Evolutionary conservation across 2,329 filamentous ascomycete genomes (phyloP).

Genomic region (Colletotrichum tropicale): DNA sequence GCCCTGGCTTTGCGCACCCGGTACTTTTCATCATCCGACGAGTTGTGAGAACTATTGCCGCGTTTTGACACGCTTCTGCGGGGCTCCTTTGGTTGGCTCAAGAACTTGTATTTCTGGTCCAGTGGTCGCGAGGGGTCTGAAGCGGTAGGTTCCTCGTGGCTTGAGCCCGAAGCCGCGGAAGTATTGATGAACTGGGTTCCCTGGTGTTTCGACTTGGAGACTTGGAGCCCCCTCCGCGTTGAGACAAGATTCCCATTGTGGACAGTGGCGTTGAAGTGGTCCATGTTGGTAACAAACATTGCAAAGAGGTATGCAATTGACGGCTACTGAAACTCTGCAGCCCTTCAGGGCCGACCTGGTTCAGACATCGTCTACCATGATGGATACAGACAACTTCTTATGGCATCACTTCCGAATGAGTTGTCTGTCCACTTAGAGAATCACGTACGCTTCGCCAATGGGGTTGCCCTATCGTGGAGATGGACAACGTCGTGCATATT

Average conservation of each 20-base stretch:
- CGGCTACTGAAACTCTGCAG: background rate
- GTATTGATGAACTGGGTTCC: constrained; percentile 44
- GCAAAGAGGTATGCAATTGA: background rate
- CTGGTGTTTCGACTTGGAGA: constrained; percentile 43
- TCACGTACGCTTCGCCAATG: background rate
- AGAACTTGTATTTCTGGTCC: constrained; percentile 29
- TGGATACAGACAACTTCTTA: background rate
- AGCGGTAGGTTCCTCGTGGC: background rate
- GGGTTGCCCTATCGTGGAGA: background rate
- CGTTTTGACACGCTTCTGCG: background rate
- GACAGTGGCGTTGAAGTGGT: constrained; percentile 42
- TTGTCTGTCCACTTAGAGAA: background rate
- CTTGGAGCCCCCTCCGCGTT: constrained; percentile 41
- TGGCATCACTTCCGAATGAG: background rate
- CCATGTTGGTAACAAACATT: constrained; percentile 29
- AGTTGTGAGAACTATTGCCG: background rate
- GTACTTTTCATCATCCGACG: background rate
- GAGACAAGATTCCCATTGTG: constrained; percentile 40
- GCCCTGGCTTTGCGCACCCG: background rate
- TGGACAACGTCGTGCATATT: background rate
- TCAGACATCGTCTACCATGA: background rate
- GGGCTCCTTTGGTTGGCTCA: constrained; percentile 22
- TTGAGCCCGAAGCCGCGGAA: constrained; percentile 15
- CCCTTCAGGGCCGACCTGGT: background rate
- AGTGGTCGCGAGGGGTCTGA: constrained; percentile 8